A percentile compares a stretch with the other conserved stretches of the same genome.
Conservation (phyloP, 1,284 basidiomycete genomes). For the Phlebopus sp. region DNA sequence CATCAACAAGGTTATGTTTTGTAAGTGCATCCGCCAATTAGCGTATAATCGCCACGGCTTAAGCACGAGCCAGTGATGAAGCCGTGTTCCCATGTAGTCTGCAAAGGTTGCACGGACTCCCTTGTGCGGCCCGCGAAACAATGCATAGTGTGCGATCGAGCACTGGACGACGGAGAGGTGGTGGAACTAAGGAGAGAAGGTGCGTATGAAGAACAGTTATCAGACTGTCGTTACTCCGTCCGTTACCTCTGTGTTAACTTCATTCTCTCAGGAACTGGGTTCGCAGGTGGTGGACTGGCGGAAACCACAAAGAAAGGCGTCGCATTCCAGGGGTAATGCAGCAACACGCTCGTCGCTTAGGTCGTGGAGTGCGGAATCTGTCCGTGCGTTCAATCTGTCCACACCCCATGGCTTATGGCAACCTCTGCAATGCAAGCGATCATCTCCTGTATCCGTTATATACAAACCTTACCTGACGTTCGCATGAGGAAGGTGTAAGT, state of each 20-base stretch:
- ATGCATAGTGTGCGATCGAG: constrained; percentile 79
- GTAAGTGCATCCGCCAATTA: constrained; percentile 44
- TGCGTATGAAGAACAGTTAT: constrained; percentile 27
- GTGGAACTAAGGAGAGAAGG: constrained; percentile 81
- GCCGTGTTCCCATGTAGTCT: constrained; percentile 82
- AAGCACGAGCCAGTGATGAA: constrained; percentile 54
- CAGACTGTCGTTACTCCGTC: not conserved
- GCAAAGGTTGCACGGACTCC: constrained; percentile 83
- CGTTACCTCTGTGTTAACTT: constrained; percentile 2
- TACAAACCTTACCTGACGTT: no score
- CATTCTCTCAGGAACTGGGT: constrained; percentile 69
- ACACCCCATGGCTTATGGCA: no score
- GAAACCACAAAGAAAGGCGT: constrained; percentile 73
- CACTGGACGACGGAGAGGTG: constrained; percentile 63
- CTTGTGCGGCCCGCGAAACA: constrained; percentile 72
- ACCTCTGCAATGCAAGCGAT: no score
- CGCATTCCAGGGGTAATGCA: constrained; percentile 68
- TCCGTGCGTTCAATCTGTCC: no score
- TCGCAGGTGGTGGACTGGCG: constrained; percentile 87
- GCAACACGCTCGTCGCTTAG: not conserved
- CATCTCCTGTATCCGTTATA: no score
- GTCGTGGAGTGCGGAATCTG: no score
- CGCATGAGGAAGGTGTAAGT: no score
- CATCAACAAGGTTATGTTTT: constrained; percentile 67
- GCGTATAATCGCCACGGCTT: not conserved